Conservation (phyloP, 2,329 filamentous ascomycete species). For the Parasarocladium wereldwijsianum region DNA sequence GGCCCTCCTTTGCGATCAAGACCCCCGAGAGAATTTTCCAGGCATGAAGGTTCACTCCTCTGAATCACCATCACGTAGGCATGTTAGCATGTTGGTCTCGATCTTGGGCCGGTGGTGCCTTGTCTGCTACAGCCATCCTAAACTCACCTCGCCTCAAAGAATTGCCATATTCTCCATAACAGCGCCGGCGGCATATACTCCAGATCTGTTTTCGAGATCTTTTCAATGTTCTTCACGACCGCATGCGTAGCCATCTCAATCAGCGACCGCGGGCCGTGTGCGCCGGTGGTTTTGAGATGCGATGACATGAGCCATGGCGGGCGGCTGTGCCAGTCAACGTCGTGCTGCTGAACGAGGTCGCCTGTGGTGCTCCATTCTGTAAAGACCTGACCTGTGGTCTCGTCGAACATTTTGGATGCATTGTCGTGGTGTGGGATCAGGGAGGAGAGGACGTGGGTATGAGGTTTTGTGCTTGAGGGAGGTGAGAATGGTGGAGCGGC, state of each 20-base stretch:
- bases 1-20: slow-evolving; percentile 16
- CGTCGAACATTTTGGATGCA: slow-evolving; percentile 2
- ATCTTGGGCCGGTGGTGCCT: neutral
- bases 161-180: slow-evolving; percentile 22
- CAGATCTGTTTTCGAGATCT: slow-evolving; percentile 18
- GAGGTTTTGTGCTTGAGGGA: neutral
- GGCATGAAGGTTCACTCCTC: slow-evolving; percentile 22
- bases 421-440: neutral
- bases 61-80: slow-evolving; percentile 6
- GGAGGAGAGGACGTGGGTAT: neutral
- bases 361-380: slow-evolving; percentile 21
- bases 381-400: slow-evolving; percentile 18
- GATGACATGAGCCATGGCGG: slow-evolving; percentile 14
- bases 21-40: slow-evolving; percentile 24
- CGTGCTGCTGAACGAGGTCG: slow-evolving; percentile 10
- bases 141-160: slow-evolving; percentile 23
- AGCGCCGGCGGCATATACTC: slow-evolving; percentile 19
- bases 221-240: slow-evolving; percentile 21
- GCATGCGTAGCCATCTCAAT: slow-evolving; percentile 23
- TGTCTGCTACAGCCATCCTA: neutral
- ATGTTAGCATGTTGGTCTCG: no score
- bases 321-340: slow-evolving; percentile 21
- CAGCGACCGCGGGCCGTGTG: slow-evolving; percentile 20
- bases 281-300: slow-evolving; percentile 12
- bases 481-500: neutral